Base-by-base conservation (phyloP, 2,329 filamentous ascomycete genomes). In the Cryphonectria carpinicola region DNA sequence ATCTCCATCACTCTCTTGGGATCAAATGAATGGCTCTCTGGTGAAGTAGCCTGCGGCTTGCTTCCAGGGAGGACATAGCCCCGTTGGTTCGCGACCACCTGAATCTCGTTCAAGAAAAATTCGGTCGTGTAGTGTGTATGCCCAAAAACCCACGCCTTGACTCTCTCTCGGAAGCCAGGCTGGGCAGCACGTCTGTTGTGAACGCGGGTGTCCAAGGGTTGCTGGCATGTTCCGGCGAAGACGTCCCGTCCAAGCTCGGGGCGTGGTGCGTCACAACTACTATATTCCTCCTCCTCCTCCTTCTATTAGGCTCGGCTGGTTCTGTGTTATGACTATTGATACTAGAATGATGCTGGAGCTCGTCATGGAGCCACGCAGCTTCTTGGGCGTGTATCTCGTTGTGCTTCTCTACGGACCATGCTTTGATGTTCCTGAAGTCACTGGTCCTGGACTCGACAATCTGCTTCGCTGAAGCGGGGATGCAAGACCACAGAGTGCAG, bases 71-170 rank as follows among this genome's bases (percentile, higher is more conserved):
- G 63, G 8, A 81, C 77, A 72, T 84, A 84, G 4, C 82, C 83
- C n/a, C 82, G 77, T 77, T 85, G 84, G 65, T 85, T 86, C 7
- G 80, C 78, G 64, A 85, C 77, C n/a, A 86, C 65, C 49, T 76
- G 77, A 1, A 82, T 78, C 1, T 80, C 79, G 3, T 78, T 71
- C 41, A 74, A 72, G 46, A 73, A 65, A 11, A 81, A 77, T 65
- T 81, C 76, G 2, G 80, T 83, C 4, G 81, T 82, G 71, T 79
- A 84, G 74, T 86, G 84, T 0, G 84, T 86, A 70, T 86, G 84
- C 0, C 84, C 85, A 80, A 86, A 84, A 63, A 83, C 79, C 83
- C 83, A 86, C 6, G 73, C 67, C 14, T 76, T 77, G 1, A 86
- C 80, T 17, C 22, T 17, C 22, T 17, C 14, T 19, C 6, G 22